phyloP scores from a whole-genome alignment of 2,329 filamentous ascomycete species.

The Ophiostoma populinum region DNA sequence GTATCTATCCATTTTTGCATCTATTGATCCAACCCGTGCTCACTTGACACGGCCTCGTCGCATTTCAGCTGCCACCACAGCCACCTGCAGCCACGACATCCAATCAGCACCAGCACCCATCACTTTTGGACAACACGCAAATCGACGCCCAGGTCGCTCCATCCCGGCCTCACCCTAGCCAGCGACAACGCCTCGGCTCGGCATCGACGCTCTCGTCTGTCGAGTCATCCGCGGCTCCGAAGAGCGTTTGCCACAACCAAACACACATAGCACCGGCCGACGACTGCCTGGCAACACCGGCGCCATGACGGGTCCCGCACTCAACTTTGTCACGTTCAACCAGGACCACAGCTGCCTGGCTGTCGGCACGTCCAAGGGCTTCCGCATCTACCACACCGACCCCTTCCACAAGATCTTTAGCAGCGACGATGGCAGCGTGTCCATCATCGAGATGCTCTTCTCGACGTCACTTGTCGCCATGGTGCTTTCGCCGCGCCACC shows the following conservation, averaged over 20 bases:
- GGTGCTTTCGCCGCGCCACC: constrained; percentile 74
- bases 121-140: too few relatives aligned
- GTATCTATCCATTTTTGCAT: background rate
- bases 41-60: too few relatives aligned
- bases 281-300: background rate
- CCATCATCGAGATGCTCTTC: constrained; percentile 96
- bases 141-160: too few relatives aligned
- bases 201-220: too few relatives aligned
- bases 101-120: too few relatives aligned
- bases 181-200: too few relatives aligned
- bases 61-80: too few relatives aligned
- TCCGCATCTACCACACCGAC: constrained; percentile 92
- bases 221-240: too few relatives aligned
- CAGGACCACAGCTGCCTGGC: constrained; percentile 96
- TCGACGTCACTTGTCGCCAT: constrained; percentile 91
- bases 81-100: too few relatives aligned
- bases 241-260: too few relatives aligned
- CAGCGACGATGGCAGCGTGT: constrained; percentile 85
- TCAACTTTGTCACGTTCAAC: constrained; percentile 99
- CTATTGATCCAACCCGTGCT: too few relatives aligned
- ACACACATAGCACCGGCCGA: constrained; percentile 5
- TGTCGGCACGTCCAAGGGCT: constrained; percentile 85
- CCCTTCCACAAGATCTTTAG: constrained; percentile 92
- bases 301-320: constrained; percentile 49
- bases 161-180: too few relatives aligned